phyloP scores from a whole-genome alignment of 768 basidiomycete species.

The Hypholoma fasciculare region DNA sequence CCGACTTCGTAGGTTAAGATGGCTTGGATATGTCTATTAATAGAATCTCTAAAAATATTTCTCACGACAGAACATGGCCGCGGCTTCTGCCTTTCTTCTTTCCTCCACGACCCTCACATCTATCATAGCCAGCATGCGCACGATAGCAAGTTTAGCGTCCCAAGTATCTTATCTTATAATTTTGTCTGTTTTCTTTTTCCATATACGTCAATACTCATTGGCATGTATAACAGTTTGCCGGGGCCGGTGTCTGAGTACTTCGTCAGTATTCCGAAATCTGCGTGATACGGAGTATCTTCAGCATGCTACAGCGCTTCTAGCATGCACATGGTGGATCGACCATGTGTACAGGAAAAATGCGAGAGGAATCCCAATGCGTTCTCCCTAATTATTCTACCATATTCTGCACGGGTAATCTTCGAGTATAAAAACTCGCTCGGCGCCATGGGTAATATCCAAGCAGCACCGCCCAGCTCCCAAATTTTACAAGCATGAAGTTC shows the following conservation, averaged over 20 bases:
- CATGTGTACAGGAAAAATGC: background rate
- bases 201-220: background rate
- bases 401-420: too few relatives aligned
- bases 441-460: background rate
- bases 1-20: too few relatives aligned
- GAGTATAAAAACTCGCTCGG: background rate
- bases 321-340: background rate
- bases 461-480: background rate
- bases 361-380: background rate
- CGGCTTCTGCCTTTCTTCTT: background rate
- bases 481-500: slow-evolving; percentile 8
- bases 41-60: background rate
- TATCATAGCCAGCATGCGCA: background rate
- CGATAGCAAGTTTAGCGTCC: slow-evolving; percentile 6
- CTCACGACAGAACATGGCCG: background rate
- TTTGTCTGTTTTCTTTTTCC: background rate
- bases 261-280: background rate
- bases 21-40: background rate
- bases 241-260: background rate
- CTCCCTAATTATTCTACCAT: too few relatives aligned
- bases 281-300: background rate
- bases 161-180: slow-evolving; percentile 1
- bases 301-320: slow-evolving; percentile 4
- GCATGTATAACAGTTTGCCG: background rate
- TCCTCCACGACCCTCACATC: background rate